Evolutionary conservation across 2,329 filamentous ascomycete genomes (phyloP).

Genomic region (Fusarium protoensiforme): DNA sequence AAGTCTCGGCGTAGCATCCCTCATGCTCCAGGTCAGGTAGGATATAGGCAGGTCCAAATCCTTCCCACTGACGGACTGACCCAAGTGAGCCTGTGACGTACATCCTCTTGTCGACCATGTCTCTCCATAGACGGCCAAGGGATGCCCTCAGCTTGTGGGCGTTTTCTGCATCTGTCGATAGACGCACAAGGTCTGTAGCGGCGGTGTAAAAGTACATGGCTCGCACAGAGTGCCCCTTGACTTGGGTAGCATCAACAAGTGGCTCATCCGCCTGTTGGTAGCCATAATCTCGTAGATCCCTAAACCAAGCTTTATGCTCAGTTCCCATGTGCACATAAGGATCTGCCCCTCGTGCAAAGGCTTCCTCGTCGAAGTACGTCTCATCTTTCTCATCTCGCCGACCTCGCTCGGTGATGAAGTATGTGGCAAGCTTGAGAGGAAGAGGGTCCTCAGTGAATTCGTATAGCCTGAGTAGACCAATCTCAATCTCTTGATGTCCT

Average conservation of each 20-base stretch:
- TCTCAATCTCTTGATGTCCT: conserved; percentile 7
- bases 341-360: background rate
- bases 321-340: background rate
- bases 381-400: background rate
- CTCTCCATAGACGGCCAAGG: background rate
- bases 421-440: background rate
- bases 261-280: conserved; percentile 6
- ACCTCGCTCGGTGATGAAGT: conserved; percentile 5
- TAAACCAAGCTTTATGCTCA: background rate
- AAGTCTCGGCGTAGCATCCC: conserved; percentile 11
- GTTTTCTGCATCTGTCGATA: background rate
- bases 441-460: background rate
- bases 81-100: conserved; percentile 1
- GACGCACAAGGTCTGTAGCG: background rate
- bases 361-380: conserved; percentile 4
- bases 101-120: conserved; percentile 9
- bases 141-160: background rate
- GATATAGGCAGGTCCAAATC: background rate
- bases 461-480: background rate
- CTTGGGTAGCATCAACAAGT: background rate
- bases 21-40: background rate
- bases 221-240: conserved; percentile 2
- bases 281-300: background rate
- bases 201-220: conserved; percentile 8
- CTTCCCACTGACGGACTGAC: conserved; percentile 4